Conservation (phyloP, 2,329 filamentous ascomycete genomes). For the Nothophaeocryptopus gaeumannii region DNA sequence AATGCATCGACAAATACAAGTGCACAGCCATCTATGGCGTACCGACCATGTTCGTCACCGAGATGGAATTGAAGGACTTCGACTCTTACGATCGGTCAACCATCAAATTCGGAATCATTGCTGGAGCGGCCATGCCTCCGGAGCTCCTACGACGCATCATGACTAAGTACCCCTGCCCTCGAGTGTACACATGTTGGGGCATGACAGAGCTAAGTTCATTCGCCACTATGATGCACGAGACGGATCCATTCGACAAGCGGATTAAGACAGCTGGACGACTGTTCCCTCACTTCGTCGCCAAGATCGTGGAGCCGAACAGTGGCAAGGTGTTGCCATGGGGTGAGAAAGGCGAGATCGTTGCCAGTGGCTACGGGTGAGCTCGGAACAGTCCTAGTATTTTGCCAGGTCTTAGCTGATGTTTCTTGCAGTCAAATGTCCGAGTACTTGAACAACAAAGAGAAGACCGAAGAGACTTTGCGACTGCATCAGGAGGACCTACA, state of each 20-base stretch:
- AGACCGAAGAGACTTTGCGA: constrained; percentile 66
- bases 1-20: constrained; percentile 47
- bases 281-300: constrained; percentile 70
- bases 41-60: constrained; percentile 77
- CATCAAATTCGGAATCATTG: constrained; percentile 56
- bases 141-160: constrained; percentile 70
- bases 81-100: constrained; percentile 25
- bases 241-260: constrained; percentile 62
- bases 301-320: constrained; percentile 66
- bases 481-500: constrained; percentile 28
- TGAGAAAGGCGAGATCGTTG: constrained; percentile 69
- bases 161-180: constrained; percentile 69
- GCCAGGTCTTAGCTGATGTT: not conserved
- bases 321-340: constrained; percentile 67
- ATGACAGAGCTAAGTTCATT: constrained; percentile 59
- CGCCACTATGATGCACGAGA: constrained; percentile 31
- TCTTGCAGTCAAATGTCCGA: constrained; percentile 54
- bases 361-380: constrained; percentile 65
- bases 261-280: constrained; percentile 72
- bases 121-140: constrained; percentile 71
- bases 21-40: constrained; percentile 75
- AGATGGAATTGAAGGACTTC: constrained; percentile 29
- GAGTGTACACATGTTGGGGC: constrained; percentile 59
- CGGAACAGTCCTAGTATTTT: not conserved
- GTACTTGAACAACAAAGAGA: constrained; percentile 66